These are phyloP conservation scores for Tausonia pullulans DNA, from an alignment of 1,284 basidiomycete genomes.

Conservation along the genomic window DNA sequence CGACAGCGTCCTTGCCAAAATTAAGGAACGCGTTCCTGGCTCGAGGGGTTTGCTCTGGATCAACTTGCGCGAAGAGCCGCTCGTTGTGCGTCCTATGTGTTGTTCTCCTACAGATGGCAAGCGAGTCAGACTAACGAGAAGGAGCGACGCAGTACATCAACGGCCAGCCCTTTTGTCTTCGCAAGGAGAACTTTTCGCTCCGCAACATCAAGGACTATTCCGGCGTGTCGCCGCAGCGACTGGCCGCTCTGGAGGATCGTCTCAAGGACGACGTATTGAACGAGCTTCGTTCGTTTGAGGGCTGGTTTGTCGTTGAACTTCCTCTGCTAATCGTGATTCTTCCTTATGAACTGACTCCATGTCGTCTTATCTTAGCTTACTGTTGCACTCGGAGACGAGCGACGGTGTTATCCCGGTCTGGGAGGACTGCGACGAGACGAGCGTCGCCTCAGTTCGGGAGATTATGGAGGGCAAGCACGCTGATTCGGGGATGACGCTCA, in stretches of 20 bases:
- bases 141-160: conserved; percentile 54
- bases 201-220: conserved; percentile 59
- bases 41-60: conserved; percentile 73
- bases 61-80: conserved; percentile 57
- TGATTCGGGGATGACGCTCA: conserved; percentile 45
- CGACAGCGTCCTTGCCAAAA: conserved; percentile 62
- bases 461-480: conserved; percentile 59
- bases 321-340: not conserved
- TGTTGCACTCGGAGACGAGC: conserved; percentile 87
- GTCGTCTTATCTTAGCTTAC: conserved; percentile 40
- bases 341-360: not conserved
- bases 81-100: conserved; percentile 33
- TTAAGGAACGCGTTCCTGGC: conserved; percentile 51
- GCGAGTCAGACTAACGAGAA: too few relatives aligned
- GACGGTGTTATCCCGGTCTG: conserved; percentile 88
- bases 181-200: conserved; percentile 30
- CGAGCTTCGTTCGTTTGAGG: conserved; percentile 73
- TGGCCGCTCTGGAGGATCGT: conserved; percentile 84
- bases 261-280: conserved; percentile 78
- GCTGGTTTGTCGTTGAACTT: conserved; percentile 42
- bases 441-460: conserved; percentile 78
- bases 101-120: too few relatives aligned
- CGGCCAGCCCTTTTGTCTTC: conserved; percentile 38
- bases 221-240: conserved; percentile 74
- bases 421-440: conserved; percentile 72